These are phyloP conservation scores for Lactuca sativa DNA, from an alignment of 129 eudicot genomes.

Conservation along the genomic window DNA sequence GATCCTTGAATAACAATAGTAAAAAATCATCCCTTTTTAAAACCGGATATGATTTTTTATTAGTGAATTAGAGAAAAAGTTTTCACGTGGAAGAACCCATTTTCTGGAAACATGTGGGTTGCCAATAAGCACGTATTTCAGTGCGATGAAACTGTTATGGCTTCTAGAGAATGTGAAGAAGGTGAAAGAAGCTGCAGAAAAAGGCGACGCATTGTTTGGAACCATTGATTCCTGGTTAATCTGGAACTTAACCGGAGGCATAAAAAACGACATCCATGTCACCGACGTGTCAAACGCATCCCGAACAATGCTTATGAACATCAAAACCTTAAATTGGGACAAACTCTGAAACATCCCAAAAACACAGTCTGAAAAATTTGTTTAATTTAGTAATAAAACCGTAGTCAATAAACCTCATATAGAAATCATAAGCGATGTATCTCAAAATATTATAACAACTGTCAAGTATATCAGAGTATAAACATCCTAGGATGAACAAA, in stretches of 20 bases:
- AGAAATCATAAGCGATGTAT: no score
- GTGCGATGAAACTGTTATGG: constrained; percentile 76
- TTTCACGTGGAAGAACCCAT: constrained; percentile 71
- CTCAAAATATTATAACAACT: no score
- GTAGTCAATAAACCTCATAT: no score
- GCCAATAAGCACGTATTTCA: constrained; percentile 86
- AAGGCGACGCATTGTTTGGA: constrained; percentile 74
- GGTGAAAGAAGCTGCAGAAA: constrained; percentile 52
- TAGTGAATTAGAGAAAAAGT: constrained; percentile 73
- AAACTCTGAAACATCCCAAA: no score
- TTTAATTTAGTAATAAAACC: no score
- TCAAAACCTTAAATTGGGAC: constrained; percentile 74
- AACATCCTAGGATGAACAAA: no score
- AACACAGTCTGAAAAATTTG: no score
- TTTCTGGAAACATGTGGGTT: constrained; percentile 70
- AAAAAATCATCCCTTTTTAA: neutral
- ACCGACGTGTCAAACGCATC: constrained; percentile 87
- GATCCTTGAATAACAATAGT: neutral
- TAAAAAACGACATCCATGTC: constrained; percentile 53
- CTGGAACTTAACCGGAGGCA: constrained; percentile 85
- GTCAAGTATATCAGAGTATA: no score
- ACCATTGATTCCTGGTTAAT: constrained; percentile 81
- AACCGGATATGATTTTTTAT: neutral
- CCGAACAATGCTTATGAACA: constrained; percentile 82
- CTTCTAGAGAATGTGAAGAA: constrained; percentile 59